Conservation (phyloP, 179 eudicot species). For the Silene coronaria region DNA sequence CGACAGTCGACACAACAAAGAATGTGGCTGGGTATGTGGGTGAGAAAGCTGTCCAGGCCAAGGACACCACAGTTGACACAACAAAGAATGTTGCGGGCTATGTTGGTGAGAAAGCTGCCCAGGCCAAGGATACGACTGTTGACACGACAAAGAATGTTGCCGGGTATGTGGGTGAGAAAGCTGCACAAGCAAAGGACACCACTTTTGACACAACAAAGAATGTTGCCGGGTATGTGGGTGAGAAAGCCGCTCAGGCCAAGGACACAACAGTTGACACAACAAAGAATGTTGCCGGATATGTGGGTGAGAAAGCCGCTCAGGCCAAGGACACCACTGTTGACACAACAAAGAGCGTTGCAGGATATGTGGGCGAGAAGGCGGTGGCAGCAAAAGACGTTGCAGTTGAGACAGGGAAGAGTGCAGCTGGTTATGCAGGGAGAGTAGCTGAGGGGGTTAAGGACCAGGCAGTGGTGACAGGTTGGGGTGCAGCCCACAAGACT, state of each 20-base stretch:
- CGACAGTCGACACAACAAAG: not conserved
- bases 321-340: not conserved
- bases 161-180: not conserved
- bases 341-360: not conserved
- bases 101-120: slow-evolving; percentile 31
- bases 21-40: not conserved
- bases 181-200: not conserved
- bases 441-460: slow-evolving; percentile 53
- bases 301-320: not conserved
- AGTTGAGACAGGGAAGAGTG: slow-evolving; percentile 22
- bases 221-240: not conserved
- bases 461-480: slow-evolving; percentile 51
- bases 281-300: slow-evolving; percentile 31
- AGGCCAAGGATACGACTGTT: not conserved
- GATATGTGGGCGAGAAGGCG: not conserved
- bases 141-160: not conserved
- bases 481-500: slow-evolving; percentile 55
- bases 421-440: slow-evolving; percentile 36
- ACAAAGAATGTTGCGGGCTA: slow-evolving; percentile 30
- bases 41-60: slow-evolving; percentile 4
- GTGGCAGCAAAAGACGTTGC: slow-evolving; percentile 24
- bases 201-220: not conserved
- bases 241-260: slow-evolving; percentile 9
- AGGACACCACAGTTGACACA: slow-evolving; percentile 24
- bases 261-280: slow-evolving; percentile 27